Percentiles rank a stretch among this genome's conserved stretches.
These are phyloP conservation scores for Mycena chlorophos DNA, from an alignment of 768 basidiomycete genomes.

Conservation along the genomic window DNA sequence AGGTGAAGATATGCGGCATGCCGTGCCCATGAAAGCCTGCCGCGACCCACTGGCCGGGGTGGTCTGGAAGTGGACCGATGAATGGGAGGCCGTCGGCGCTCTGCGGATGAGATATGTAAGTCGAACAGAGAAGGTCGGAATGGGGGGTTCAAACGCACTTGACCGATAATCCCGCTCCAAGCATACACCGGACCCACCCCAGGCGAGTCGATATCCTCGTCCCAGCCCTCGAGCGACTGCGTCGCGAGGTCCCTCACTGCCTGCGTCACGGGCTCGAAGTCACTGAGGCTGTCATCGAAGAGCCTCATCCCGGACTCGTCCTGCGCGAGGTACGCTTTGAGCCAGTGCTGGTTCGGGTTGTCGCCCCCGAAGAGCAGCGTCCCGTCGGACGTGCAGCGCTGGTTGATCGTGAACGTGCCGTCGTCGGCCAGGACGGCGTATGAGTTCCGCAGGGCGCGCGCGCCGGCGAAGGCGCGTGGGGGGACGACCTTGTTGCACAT, in stretches of 20 bases:
- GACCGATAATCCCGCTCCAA: constrained; percentile 25
- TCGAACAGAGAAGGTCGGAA: neutral
- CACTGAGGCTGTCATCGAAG: constrained; percentile 20
- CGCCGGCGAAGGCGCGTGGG: constrained; percentile 18
- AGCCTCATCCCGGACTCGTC: constrained; percentile 9
- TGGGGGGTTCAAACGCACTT: constrained; percentile 7
- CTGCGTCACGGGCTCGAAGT: constrained; percentile 21
- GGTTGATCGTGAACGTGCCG: constrained; percentile 20
- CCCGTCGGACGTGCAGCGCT: constrained; percentile 18
- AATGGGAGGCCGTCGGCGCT: constrained; percentile 24
- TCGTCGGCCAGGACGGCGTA: constrained; percentile 20
- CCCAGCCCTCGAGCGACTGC: constrained; percentile 20
- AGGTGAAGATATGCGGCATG: constrained; percentile 18
- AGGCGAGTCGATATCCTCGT: constrained; percentile 8
- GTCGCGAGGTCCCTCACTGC: constrained; percentile 18
- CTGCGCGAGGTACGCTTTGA: constrained; percentile 16
- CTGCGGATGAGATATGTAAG: constrained; percentile 1
- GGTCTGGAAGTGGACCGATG: constrained; percentile 22
- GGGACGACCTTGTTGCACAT: constrained; percentile 25
- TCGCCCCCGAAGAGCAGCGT: constrained; percentile 22
- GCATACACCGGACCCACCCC: constrained; percentile 20
- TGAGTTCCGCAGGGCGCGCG: constrained; percentile 21
- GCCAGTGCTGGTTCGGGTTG: constrained; percentile 16
- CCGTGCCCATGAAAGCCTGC: constrained; percentile 28
- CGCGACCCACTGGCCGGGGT: constrained; percentile 22